A percentile compares a stretch with the other conserved stretches of the same genome.
phyloP scores from a whole-genome alignment of 2,329 filamentous ascomycete species.

The Aspergillus arachidicola region DNA sequence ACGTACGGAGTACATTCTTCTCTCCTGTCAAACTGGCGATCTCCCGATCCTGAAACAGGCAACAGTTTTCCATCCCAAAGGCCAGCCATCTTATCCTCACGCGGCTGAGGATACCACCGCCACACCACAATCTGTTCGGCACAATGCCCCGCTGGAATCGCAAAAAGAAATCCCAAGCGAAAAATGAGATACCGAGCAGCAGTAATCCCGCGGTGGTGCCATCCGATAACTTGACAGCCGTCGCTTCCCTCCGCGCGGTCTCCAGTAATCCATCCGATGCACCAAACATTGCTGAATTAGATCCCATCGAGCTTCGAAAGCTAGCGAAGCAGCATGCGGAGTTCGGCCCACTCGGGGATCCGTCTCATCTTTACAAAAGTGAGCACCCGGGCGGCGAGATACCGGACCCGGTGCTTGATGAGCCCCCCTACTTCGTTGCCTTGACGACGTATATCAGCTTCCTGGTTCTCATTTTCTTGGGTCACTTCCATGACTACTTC shows the following conservation, averaged over 20 bases:
- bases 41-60: background rate
- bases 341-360: constrained; percentile 78
- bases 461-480: constrained; percentile 86
- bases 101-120: background rate
- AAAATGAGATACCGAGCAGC: constrained; percentile 13
- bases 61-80: background rate
- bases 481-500: constrained; percentile 91
- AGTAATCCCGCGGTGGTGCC: constrained; percentile 5
- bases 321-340: constrained; percentile 78
- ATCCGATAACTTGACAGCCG: constrained; percentile 12
- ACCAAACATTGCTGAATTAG: constrained; percentile 1
- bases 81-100: background rate
- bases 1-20: background rate
- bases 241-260: constrained; percentile 21
- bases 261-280: constrained; percentile 16
- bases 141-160: constrained; percentile 28
- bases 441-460: constrained; percentile 97
- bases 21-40: background rate
- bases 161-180: constrained; percentile 17
- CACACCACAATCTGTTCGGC: background rate
- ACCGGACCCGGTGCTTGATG: constrained; percentile 79
- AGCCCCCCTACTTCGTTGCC: constrained; percentile 90
- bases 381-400: constrained; percentile 77
- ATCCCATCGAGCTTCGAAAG: constrained; percentile 69
- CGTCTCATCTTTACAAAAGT: constrained; percentile 81